Evolutionary conservation across 2,329 filamentous ascomycete species (phyloP), one percentile per base, ranked within the genome.

Genomic region (Nothophoma quercina): DNA sequence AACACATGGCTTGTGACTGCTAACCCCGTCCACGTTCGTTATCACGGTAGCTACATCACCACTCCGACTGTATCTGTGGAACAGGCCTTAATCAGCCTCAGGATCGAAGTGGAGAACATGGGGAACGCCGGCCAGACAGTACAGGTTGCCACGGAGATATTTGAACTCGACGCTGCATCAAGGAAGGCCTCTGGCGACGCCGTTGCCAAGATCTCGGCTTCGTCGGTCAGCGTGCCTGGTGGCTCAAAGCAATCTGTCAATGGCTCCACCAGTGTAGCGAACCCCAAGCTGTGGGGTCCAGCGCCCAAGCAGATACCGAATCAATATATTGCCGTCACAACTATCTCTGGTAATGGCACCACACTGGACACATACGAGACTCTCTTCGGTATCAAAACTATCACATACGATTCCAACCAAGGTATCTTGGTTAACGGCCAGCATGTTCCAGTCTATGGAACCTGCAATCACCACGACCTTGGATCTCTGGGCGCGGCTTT

Each of bases 1-100:
- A 82, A 83, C 51, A 72, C 84, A 4, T 85, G 81, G 81, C 73
- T 85, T 13, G 76, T 78, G 28, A 83, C 79, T 50, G 77, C 78
- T 9, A 67, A 77, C 28, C 63, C 75, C 1, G 69, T 74, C 0
- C 82, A 70, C 51, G 76, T 85, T 3, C 77, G 67, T 7, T 78
- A 84, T 35, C 81, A 71, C 38, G 82, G 82, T 3, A 83, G 60
- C 3, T 79, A 74, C 39, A 70, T 84, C 47, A 81, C 77, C 1
- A 77, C 81, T 6, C 75, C 68, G 10, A 60, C 69, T 3, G 76
- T 84, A 0, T 81, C 82, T 2, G 55, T 68, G 0, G 50, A 75
- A 6, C 76, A 78, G 0, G 82, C 82, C 0, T 78, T 73, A 0
- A 56, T 83, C 16, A 68, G 80, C 12, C 39, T 83, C 1, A 65